These are phyloP conservation scores for Phalaenopsis hybrid DNA, from an alignment of 116 monocot species.

Conservation along the genomic window DNA sequence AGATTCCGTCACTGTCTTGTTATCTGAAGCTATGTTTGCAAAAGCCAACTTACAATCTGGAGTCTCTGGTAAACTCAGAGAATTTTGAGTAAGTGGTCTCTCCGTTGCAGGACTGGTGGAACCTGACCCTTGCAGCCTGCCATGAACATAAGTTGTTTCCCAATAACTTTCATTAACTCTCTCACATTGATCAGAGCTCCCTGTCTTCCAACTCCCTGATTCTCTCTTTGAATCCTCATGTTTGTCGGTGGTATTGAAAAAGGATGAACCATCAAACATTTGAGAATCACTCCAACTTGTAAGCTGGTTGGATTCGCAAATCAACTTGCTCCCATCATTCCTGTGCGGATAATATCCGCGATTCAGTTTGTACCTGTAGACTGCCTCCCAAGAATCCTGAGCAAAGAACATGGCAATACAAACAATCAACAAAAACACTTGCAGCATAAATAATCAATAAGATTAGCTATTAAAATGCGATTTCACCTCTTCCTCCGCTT, in stretches of 20 bases:
- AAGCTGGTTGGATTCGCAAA: constrained; percentile 14
- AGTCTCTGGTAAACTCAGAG: background rate
- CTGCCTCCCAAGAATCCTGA: constrained; percentile 14
- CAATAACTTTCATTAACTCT: background rate
- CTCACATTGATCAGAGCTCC: no score
- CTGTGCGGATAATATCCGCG: background rate
- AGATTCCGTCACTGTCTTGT: no score
- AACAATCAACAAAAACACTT: no score
- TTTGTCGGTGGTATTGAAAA: background rate
- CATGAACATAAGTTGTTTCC: constrained; percentile 16
- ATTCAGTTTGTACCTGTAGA: constrained; percentile 5
- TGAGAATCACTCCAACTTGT: constrained; percentile 16
- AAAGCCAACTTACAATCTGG: constrained; percentile 7
- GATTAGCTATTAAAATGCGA: background rate
- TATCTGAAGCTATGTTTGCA: no score
- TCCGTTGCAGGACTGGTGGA: constrained; percentile 30
- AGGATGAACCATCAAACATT: constrained; percentile 8
- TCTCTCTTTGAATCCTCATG: background rate
- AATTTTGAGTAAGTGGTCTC: constrained; percentile 14
- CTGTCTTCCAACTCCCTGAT: constrained; percentile 2
- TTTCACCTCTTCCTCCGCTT: constrained; percentile 3
- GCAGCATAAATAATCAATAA: background rate
- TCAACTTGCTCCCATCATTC: constrained; percentile 10
- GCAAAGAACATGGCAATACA: background rate
- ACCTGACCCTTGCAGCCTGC: constrained; percentile 22